Evolutionary conservation across 768 basidiomycete species (phyloP), one percentile per base, ranked within the genome.

Genomic region (Tulasnella sp.): DNA sequence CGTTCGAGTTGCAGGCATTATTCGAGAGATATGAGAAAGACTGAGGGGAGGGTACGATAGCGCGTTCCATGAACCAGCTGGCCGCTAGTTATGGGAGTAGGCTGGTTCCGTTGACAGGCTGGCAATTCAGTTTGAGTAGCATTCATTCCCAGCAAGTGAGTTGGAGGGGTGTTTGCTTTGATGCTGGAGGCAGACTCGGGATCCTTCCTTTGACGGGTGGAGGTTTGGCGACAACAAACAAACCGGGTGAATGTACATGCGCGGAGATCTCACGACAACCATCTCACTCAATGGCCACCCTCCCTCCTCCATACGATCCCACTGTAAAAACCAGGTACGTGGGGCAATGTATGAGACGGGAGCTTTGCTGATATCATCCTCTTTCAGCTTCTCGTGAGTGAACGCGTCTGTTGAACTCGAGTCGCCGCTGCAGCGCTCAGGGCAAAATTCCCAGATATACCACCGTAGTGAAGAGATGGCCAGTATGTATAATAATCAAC

Each of bases 381-480:
- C 15, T 18, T 42, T 23, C 44, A 78, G 77, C 39, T 78, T 78
- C 23, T 48, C 77, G 77, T 78, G 44, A 20, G 77, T 74, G 10
- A 29, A 29, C 35, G 26, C 29, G 48, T 35, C 23, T 16, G 20
- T 74, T 57, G 2, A 10, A 37, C 20, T 29, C 13, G 35, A 32
- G n/a, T 48, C 48, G 44, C 16, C 44, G 44, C 4, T 16, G 44
- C 15, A 44, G 44, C 44, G 44, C 44, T 44, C 44, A 44, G 3
- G 32, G 11, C 1, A 16, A 3, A 42, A 20, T 37, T 70, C 76
- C 32, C 46, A 93, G 93, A 78, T 94, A 92, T 80, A 90, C 92
- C 78, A 95, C 93, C 0, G 91, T 95, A 20, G 83, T 91, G 73
- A 91, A 87, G 83, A 87, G 93, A 76, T 87, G 86, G 86, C 86